Base-by-base conservation (phyloP, 2,329 filamentous ascomycete species). In the Aspergillus neotritici region DNA sequence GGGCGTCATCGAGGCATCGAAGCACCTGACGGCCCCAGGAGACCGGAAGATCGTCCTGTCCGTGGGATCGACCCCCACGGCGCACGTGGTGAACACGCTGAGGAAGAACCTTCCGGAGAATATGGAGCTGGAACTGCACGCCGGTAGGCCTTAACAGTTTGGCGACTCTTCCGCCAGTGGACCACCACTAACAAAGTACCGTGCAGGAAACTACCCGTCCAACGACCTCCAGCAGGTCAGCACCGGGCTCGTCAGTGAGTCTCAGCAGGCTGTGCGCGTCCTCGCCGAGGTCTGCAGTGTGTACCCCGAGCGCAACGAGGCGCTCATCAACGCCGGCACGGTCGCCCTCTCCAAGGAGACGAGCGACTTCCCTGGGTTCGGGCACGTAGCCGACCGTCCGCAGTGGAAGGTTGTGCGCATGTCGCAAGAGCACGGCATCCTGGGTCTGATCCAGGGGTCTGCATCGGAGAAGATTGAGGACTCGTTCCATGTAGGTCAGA, bases 181-280 rank as follows among this genome's bases (percentile, higher is more conserved):
- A 10, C 5, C 17, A 38, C 32, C 4, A 13, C 10, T 34, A 13
- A 39, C 37, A 32, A 31, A 13, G n/a, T 33, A 8, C 16, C 5
- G 3, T 29, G 2, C 11, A 52, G 55, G 55, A 37, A 57, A 57
- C 3, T 90, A 88, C 60, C 80, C 85, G 1, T 73, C 80, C 4
- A 77, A 90, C 10, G 86, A 91, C 62, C 70, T 89, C 49, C 86
- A 93, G 62, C 87, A 91, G 63, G 73, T 90, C 2, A 79, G 84
- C 1, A 86, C 86, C 0, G 79, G 83, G 51, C 80, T 84, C 6
- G 16, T 62, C 61, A 2, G 10, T 5, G 37, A 46, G 8, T 25
- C 43, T 0, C 46, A 68, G 17, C 65, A 61, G 52, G 51, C 57
- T 12, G 31, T 58, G 66, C 54, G 63, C 68, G 72, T 89, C 5